Evolutionary conservation across 257 asterid genomes (phyloP).

Genomic region (Parsonsia alboflavescens): DNA sequence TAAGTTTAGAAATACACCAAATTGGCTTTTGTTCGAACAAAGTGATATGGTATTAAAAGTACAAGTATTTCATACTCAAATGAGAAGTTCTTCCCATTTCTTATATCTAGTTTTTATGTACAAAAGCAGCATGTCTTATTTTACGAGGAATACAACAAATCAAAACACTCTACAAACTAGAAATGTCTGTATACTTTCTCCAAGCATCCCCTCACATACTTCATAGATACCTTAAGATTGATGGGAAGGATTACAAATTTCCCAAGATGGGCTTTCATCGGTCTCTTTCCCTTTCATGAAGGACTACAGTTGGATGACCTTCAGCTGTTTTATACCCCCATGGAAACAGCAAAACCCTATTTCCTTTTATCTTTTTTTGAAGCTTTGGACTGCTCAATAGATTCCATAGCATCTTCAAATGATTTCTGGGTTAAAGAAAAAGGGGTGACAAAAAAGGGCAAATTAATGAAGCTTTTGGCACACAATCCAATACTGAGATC

Average conservation of each 20-base stretch:
- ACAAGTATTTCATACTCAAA: not conserved
- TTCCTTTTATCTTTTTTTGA: constrained; percentile 33
- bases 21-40: not conserved
- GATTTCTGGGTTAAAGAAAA: constrained; percentile 52
- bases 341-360: not conserved
- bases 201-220: not conserved
- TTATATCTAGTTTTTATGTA: not conserved
- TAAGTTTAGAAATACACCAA: not conserved
- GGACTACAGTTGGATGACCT: not conserved
- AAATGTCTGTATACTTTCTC: not conserved
- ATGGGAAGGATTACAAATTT: not conserved
- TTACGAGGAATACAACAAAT: not conserved
- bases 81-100: not conserved
- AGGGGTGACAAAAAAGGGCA: not conserved
- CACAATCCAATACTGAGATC: not conserved
- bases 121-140: not conserved
- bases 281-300: not conserved
- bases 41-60: not conserved
- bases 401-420: constrained; percentile 75
- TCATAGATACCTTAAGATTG: not conserved
- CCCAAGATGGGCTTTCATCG: not conserved
- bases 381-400: constrained; percentile 62
- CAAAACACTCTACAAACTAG: not conserved
- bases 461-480: not conserved
- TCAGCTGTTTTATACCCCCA: not conserved